Evolutionary conservation across 305 asterid species (phyloP).

Genomic region (Ruellia speciosa): DNA sequence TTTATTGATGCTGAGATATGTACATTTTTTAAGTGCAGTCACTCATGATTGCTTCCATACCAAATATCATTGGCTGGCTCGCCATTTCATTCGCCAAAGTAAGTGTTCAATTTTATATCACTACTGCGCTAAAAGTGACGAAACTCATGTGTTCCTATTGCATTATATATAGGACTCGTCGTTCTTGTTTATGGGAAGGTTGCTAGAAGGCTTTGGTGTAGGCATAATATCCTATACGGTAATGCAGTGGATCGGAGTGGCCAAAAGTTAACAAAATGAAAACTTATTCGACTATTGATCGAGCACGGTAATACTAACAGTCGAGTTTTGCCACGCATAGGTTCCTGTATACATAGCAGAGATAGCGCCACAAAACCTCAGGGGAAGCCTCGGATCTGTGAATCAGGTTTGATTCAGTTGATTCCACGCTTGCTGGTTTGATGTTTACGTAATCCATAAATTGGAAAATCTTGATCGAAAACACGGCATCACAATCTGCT

Average conservation of each 20-base stretch:
- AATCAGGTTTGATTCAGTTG: constrained; percentile 48
- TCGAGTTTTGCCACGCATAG: constrained; percentile 29
- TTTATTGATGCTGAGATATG: neutral
- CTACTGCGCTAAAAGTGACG: neutral
- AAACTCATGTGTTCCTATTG: neutral
- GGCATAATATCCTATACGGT: constrained; percentile 89
- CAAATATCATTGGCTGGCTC: constrained; percentile 83
- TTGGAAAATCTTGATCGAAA: too few relatives aligned
- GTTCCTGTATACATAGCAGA: constrained; percentile 93
- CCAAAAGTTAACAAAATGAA: neutral
- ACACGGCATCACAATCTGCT: neutral
- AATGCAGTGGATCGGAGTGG: constrained; percentile 1
- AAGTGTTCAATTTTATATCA: constrained; percentile 22
- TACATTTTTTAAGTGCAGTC: constrained; percentile 46
- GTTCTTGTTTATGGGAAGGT: constrained; percentile 85
- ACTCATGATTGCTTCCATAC: constrained; percentile 72
- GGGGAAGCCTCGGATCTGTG: constrained; percentile 81
- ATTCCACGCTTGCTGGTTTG: neutral
- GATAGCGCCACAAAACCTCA: constrained; percentile 76
- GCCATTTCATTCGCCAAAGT: constrained; percentile 78
- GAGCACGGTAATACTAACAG: constrained; percentile 1
- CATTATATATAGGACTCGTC: constrained; percentile 51
- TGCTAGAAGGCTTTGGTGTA: constrained; percentile 81
- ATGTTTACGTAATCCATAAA: too few relatives aligned
- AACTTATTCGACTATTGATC: neutral